Conservation (phyloP, 1,284 basidiomycete species). For the Dichomitus squalens region DNA sequence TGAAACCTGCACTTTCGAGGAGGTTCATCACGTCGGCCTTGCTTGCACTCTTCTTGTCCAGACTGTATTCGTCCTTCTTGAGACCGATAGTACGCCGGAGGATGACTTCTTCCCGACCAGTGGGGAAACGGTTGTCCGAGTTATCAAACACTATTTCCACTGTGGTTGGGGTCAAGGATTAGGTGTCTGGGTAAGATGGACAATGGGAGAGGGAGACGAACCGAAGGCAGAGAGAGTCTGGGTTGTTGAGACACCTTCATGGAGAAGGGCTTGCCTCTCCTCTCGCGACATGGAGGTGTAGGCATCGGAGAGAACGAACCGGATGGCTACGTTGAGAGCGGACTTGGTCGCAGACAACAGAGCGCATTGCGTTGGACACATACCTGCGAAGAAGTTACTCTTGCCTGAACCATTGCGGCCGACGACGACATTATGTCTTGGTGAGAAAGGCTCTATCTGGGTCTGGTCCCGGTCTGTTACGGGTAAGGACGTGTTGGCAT, state of each 20-base stretch:
- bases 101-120: conserved; percentile 82
- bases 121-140: conserved; percentile 89
- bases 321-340: conserved; percentile 65
- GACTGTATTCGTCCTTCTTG: conserved; percentile 98
- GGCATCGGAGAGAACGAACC: conserved; percentile 96
- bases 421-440: conserved; percentile 91
- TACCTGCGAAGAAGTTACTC: conserved; percentile 95
- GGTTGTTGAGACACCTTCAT: conserved; percentile 89
- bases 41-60: conserved; percentile 94
- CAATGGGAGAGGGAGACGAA: conserved; percentile 34
- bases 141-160: conserved; percentile 92
- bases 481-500: neutral
- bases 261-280: conserved; percentile 89
- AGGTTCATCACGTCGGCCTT: conserved; percentile 98
- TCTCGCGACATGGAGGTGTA: conserved; percentile 96
- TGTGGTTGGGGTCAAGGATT: conserved; percentile 33
- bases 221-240: conserved; percentile 95
- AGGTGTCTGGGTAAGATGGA: neutral
- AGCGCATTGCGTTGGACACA: conserved; percentile 23
- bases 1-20: conserved; percentile 95
- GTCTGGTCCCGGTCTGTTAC: conserved; percentile 76
- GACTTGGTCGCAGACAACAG: too few relatives aligned
- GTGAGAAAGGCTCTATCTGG: conserved; percentile 80
- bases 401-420: conserved; percentile 96
- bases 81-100: conserved; percentile 93